Evolutionary conservation across 176 grass and related monocot genomes (phyloP).

Genomic region (Aechmea fasciata): DNA sequence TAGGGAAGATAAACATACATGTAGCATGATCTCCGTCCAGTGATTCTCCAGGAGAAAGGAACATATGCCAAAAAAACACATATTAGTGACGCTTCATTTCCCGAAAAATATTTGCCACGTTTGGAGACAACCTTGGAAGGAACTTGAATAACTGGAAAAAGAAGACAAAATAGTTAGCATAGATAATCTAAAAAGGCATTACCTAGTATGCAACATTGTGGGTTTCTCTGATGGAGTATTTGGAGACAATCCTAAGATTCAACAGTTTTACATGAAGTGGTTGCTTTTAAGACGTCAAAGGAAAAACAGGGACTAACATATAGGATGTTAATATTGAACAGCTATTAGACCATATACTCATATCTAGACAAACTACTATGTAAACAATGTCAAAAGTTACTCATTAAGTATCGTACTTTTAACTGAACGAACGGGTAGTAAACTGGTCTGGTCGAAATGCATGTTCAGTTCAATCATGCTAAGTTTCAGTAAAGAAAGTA

Average conservation of each 20-base stretch:
- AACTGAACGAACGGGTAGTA: neutral
- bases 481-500: conserved; percentile 11
- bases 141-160: conserved; percentile 78
- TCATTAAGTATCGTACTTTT: no score
- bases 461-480: neutral
- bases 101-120: conserved; percentile 59
- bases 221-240: no score
- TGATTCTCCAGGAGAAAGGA: conserved; percentile 8
- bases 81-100: conserved; percentile 73
- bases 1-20: conserved; percentile 20
- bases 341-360: no score
- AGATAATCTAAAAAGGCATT: neutral
- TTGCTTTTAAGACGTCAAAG: no score
- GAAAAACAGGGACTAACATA: no score
- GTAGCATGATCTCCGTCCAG: conserved; percentile 11
- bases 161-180: conserved; percentile 18
- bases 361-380: no score
- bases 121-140: conserved; percentile 85
- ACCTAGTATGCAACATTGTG: no score
- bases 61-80: conserved; percentile 12
- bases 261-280: no score
- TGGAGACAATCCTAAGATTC: no score
- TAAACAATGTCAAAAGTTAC: no score
- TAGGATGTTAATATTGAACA: no score
- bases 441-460: neutral